Base-by-base conservation (phyloP, 192 early-diverging fungal genomes). In the Backusella tuberculispora region DNA sequence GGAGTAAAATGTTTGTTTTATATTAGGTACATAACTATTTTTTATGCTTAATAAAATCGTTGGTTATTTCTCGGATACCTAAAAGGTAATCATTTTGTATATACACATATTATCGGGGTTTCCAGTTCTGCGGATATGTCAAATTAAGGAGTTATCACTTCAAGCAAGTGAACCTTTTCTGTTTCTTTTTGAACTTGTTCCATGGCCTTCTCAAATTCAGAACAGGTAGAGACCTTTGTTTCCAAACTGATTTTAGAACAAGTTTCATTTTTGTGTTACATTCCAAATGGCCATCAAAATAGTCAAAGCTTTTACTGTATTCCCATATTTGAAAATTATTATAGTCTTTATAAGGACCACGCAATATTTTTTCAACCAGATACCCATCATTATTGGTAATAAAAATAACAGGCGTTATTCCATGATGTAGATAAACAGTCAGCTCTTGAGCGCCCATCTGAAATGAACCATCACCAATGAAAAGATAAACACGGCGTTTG, bases 351-450 rank as follows among this genome's bases (percentile, higher is more conserved):
- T 76, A 7, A 14, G 67, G 53, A 10, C 84, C 85, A 77, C 86
- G 82, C 17, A 87, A 77, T 15, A 79, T 14, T 24, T 80, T 76
- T 68, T 86, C 85, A 74, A 86, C 84, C 2, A 83, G 80, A 43
- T 86, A 87, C 10, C 85, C 85, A 42, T 87, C 84, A 29, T 87
- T 87, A 63, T 87, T 87, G 29, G 86, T 15, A 21, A 87, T 63
- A 44, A 87, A 64, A n/a, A n/a, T n/a, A n/a, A n/a, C n/a, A n/a
- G n/a, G n/a, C n/a, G n/a, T n/a, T n/a, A n/a, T n/a, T n/a, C 83
- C 83, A 21, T 84, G 73, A 21, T 80, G 85, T 0, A 87, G 67
- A 70, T 84, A 84, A 14, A 78, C 79, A 4, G 85, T 80, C 12
- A 87, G 50, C 63, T 87, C 85, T 71, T 81, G 75, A 9, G 73